Evolutionary conservation across 192 early-diverging fungal species (phyloP), one percentile per base, ranked within the genome.

Genomic region (Entophlyctis luteolus): DNA sequence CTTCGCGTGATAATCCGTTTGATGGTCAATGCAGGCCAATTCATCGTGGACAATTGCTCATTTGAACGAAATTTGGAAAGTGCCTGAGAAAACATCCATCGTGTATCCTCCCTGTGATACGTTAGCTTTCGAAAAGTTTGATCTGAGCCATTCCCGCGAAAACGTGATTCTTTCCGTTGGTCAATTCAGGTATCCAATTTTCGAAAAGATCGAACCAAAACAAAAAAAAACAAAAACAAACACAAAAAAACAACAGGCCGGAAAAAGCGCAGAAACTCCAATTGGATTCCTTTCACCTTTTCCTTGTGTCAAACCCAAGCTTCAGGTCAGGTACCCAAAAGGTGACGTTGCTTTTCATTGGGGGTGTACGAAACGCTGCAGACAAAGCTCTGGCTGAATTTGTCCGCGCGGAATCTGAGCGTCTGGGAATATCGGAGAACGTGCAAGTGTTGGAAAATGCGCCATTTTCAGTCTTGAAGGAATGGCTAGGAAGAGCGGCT

Each of bases 31-130:
- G 14, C 2, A 80, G 79, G 76, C 89, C n/a, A 98, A 99, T 77
- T 98, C 95, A 8, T 85, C 90, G 1, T 99, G 97, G 97, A 99
- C 97, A 18, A 82, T 88, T 38, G 81, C 71, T 39, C 97, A 99
- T 65, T 92, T 99, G 49, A 87, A 91, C 62, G 54, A 78, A n/a
- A 71, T 98, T 5, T 99, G 93, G 88, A 70, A 81, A 22, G 23
- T 83, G 10, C 79, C 89, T 8, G 42, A 55, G 0, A 48, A 47
- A 32, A 87, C 91, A 2, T 65, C 68, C 8, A 81, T 92, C 1
- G 86, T 97, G 0, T 98, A 95, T 75, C 97, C 97, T 22, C 95
- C 97, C 20, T 99, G 96, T 76, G 90, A 95, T 67, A 93, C 92
- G 0, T 65, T 77, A 0, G 73, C 79, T 0, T 75, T 99, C 36